phyloP scores from a whole-genome alignment of 75 land plant genomes.

The Larix kaempferi region DNA sequence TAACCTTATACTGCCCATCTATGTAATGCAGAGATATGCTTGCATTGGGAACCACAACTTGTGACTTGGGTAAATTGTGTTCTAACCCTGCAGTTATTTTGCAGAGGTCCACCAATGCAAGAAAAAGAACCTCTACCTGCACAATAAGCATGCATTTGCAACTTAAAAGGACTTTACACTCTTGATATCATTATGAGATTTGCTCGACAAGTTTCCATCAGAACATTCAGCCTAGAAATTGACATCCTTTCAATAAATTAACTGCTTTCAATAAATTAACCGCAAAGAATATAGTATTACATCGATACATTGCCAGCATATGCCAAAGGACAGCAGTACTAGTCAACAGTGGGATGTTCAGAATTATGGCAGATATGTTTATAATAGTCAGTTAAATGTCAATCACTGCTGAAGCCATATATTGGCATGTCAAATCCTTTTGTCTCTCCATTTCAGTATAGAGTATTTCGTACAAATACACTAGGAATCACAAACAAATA shows the following conservation, averaged over 20 bases:
- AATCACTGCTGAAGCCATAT: too few species aligned
- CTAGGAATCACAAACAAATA: too few species aligned
- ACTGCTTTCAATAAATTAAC: neutral
- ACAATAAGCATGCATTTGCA: neutral
- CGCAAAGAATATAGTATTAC: neutral
- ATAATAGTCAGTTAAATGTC: too few species aligned
- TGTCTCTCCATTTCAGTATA: too few species aligned
- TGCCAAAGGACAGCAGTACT: neutral
- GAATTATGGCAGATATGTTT: too few species aligned
- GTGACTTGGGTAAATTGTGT: constrained; percentile 84
- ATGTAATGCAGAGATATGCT: constrained; percentile 81
- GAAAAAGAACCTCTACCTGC: constrained; percentile 93
- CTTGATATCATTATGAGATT: too few species aligned
- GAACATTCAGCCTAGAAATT: neutral
- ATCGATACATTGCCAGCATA: neutral
- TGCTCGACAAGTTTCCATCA: neutral
- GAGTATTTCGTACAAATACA: too few species aligned
- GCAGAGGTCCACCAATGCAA: constrained; percentile 88
- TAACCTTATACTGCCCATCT: constrained; percentile 94
- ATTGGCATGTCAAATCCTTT: too few species aligned
- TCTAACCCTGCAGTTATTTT: constrained; percentile 60
- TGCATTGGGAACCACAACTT: constrained; percentile 62
- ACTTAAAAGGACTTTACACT: too few species aligned
- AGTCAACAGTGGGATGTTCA: neutral
- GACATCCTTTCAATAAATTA: neutral